Base-by-base conservation (phyloP, 164 flowering plant genomes). In the Tinospora cordifolia region DNA sequence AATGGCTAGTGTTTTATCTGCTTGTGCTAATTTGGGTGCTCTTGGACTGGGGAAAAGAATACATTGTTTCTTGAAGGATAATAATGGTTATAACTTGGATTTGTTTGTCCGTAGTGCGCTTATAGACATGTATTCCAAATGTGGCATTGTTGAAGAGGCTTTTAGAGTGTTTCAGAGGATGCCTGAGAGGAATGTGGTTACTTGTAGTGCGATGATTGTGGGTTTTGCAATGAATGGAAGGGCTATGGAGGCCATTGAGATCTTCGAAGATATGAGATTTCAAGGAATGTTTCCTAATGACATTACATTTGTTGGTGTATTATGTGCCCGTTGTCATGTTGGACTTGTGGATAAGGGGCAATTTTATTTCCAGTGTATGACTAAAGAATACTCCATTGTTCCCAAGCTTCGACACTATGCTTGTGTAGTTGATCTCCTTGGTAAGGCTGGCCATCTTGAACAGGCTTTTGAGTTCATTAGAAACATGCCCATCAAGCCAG, bases 351-450 rank as follows among this genome's bases (percentile, higher is more conserved):
- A 71, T 36, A 65, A 78, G 58, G 80, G 77, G 15, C 39, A 60
- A 46, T 38, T 57, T 66, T 69, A 78, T 51, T 74, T 74, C 46
- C 24, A 24, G 10, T 67, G 46, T 51, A 74, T 74, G 77, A 71
- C 62, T 24, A 21, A 21, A 25, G 75, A 68, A 60, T 78, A 71
- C 59, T 71, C 75, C 9, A 5, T 78, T 63, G 66, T 71, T 68
- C 80, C 75, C 51, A 74, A 74, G 72, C 75, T 78, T 17, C 75
- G 71, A n/a, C 80, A 78, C 26, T 78, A 68, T 74, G 72, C 77
- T 25, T 74, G 80, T 71, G 71, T 78, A 62, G 77, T 78, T 25
- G 80, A 78, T 69, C 80, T 78, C 36, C 75, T 71, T 39, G 80
- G 77, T 41, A 72, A 77, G 7, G 75, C 77, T 63, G 80, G 80